A percentile compares a stretch with the other conserved stretches of the same genome.
phyloP scores from a whole-genome alignment of 805 yeast species.

The Kuraishia piskuri region DNA sequence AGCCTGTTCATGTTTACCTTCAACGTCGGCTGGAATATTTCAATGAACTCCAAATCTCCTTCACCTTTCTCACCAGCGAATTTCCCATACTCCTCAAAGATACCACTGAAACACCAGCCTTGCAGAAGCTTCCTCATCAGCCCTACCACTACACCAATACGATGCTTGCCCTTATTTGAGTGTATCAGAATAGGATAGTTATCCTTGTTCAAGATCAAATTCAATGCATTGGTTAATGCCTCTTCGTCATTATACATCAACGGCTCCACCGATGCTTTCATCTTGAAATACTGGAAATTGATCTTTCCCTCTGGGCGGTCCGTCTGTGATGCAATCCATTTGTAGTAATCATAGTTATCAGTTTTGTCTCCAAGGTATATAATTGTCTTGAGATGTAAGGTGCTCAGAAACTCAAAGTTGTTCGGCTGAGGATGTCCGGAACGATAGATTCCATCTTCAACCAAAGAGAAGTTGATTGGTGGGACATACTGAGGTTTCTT shows the following conservation, averaged over 20 bases:
- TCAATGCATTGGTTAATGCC: constrained; percentile 48
- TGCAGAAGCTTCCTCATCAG: constrained; percentile 76
- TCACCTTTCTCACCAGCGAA: constrained; percentile 94
- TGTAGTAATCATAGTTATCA: constrained; percentile 53
- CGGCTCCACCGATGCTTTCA: constrained; percentile 65
- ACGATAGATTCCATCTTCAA: constrained; percentile 80
- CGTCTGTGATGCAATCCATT: constrained; percentile 42
- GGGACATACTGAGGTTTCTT: constrained; percentile 51
- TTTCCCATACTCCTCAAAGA: constrained; percentile 87
- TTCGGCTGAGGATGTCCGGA: constrained; percentile 91
- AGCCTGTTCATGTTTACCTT: constrained; percentile 34
- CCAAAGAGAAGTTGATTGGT: constrained; percentile 84
- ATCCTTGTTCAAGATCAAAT: constrained; percentile 47
- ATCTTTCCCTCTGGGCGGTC: constrained; percentile 31
- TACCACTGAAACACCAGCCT: constrained; percentile 90
- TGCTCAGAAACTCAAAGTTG: constrained; percentile 72
- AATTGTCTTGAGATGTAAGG: constrained; percentile 66
- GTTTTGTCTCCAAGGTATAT: constrained; percentile 76
- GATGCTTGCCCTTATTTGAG: constrained; percentile 95
- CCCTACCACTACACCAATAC: constrained; percentile 93
- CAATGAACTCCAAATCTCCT: constrained; percentile 84
- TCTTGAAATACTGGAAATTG: constrained; percentile 47
- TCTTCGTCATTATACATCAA: constrained; percentile 53
- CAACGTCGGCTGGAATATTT: constrained; percentile 63
- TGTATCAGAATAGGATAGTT: constrained; percentile 87